Evolutionary conservation across 352 stramenopile genomes (phyloP), one percentile per base, ranked within the genome.

Genomic region (Phytopythium mirpurense): DNA sequence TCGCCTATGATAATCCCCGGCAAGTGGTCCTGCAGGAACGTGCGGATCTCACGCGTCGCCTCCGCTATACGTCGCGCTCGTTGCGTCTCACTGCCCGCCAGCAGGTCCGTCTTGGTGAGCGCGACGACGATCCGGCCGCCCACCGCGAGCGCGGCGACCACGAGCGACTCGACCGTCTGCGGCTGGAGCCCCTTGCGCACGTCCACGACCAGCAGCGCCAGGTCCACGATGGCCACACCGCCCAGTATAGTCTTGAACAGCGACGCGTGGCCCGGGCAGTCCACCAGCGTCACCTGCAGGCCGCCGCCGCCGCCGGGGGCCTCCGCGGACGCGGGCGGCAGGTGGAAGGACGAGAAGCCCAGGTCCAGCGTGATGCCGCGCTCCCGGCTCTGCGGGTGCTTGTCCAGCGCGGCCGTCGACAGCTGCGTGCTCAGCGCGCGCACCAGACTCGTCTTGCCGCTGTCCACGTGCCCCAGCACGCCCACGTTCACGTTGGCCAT

Each of bases 181-280:
- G 96, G 88, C 69, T 99, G 97, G 21, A 99, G 96, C 10, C 97
- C 97, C 68, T 99, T 99, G 48, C 85, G 92, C 12, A 86, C 88
- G 66, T 98, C 96, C 5, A 99, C 86, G 16, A 99, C 95, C 19
- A 99, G 73, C 21, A 99, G 59, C 27, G 98, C 96, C 56, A 97
- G 89, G 67, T 99, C 97, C 62, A 99, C 99, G 64, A 99, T 99
- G 70, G 98, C 93, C 38, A 97, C 93, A 51, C 96, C 97, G 31
- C 94, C 96, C 36, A 99, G 97, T 54, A 99, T 99, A n/a, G 97
- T 99, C 54, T 96, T 89, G 60, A 99, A 99, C 11, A 99, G 73
- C 18, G 89, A 98, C 23, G 97, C 96, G 66, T 99, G 97, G 5
- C 97, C 97, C 2, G 97, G 97, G 72, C 97, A 96, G 67, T 96